Percentiles rank a stretch among this genome's conserved stretches.
Evolutionary conservation across 2,329 filamentous ascomycete genomes (phyloP).

Genomic region (Xylariales sp.): DNA sequence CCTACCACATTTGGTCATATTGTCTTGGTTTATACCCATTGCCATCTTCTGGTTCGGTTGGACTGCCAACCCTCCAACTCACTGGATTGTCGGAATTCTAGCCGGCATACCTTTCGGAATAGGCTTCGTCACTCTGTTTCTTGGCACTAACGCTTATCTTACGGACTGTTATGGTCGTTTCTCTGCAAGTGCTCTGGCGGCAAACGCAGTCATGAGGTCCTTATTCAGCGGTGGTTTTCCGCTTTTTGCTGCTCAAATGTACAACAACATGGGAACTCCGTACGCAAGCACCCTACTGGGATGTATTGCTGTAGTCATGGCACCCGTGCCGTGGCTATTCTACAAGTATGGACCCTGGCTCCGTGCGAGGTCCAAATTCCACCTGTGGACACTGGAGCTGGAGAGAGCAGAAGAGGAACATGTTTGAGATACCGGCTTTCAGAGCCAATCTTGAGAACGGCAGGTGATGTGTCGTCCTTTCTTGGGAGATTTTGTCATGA

Average conservation of each 20-base stretch:
- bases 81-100: not conserved
- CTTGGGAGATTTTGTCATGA: no score
- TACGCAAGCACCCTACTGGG: slow-evolving; percentile 23
- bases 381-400: not conserved
- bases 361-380: not conserved
- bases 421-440: no score
- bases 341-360: not conserved
- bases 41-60: not conserved
- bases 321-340: slow-evolving; percentile 1
- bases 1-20: not conserved
- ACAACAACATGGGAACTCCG: slow-evolving; percentile 26
- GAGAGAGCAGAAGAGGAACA: no score
- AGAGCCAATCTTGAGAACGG: no score
- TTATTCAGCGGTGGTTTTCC: slow-evolving; percentile 36
- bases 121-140: slow-evolving; percentile 1
- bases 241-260: slow-evolving; percentile 37
- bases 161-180: not conserved
- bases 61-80: not conserved
- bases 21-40: not conserved
- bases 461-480: no score
- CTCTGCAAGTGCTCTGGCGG: slow-evolving; percentile 22
- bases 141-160: not conserved
- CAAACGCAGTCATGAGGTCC: slow-evolving; percentile 39
- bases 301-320: not conserved
- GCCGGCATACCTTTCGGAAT: not conserved